Evolutionary conservation across 2,329 filamentous ascomycete genomes (phyloP).

Genomic region (Alternaria gaisen): DNA sequence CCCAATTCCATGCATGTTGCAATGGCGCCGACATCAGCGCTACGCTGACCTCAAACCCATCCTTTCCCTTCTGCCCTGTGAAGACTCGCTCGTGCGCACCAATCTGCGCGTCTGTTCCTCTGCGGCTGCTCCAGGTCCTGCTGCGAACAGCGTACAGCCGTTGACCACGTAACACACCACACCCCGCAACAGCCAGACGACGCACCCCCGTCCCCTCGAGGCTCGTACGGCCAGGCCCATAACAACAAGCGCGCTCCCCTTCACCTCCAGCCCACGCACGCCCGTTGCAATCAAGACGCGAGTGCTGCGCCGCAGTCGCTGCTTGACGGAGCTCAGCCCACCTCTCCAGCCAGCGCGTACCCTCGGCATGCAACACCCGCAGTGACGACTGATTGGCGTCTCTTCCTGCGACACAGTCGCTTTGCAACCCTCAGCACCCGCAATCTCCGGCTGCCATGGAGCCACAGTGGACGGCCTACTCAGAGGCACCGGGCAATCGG

Average conservation of each 20-base stretch:
- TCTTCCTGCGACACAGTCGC: slow-evolving; percentile 43
- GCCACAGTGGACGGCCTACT: slow-evolving; percentile 51
- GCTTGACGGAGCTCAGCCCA: neutral
- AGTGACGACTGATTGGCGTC: slow-evolving; percentile 46
- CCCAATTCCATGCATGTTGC: slow-evolving; percentile 20
- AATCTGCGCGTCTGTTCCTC: neutral
- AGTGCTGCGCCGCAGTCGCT: slow-evolving; percentile 6
- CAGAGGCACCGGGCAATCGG: slow-evolving; percentile 45
- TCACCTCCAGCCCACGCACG: neutral
- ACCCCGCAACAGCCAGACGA: slow-evolving; percentile 22
- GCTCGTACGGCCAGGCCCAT: neutral
- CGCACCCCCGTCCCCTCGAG: slow-evolving; percentile 10
- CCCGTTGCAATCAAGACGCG: neutral
- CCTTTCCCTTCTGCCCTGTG: slow-evolving; percentile 10
- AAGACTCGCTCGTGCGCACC: slow-evolving; percentile 4
- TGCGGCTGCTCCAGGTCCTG: neutral
- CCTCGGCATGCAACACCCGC: slow-evolving; percentile 47
- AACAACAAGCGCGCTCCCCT: slow-evolving; percentile 1
- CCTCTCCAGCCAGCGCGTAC: slow-evolving; percentile 23
- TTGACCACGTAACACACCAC: slow-evolving; percentile 14
- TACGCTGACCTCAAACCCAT: slow-evolving; percentile 16
- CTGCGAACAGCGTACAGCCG: slow-evolving; percentile 10
- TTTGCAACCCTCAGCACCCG: slow-evolving; percentile 13
- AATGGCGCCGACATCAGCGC: slow-evolving; percentile 21
- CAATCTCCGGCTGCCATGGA: slow-evolving; percentile 40